phyloP scores from a whole-genome alignment of 805 yeast genomes.

The Starmerella sp. region DNA sequence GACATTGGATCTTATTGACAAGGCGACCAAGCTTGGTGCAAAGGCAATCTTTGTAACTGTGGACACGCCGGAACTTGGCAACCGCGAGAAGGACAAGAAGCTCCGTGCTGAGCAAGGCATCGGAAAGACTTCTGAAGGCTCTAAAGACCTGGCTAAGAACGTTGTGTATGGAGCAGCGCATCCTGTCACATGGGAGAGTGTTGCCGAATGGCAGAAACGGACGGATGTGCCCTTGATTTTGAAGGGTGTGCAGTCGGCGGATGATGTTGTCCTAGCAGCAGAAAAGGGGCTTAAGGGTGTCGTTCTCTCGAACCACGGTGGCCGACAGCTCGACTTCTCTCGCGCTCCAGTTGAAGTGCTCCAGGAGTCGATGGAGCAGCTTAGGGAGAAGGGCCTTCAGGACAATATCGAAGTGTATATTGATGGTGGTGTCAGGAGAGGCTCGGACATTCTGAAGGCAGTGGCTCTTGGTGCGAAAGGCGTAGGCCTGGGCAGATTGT shows the following conservation, averaged over 20 bases:
- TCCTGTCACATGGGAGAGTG: slow-evolving; percentile 30
- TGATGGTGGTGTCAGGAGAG: slow-evolving; percentile 72
- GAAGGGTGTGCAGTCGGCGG: slow-evolving; percentile 73
- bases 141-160: slow-evolving; percentile 83
- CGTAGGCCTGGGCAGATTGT: slow-evolving; percentile 64
- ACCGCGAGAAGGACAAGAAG: slow-evolving; percentile 72
- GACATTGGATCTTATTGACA: slow-evolving; percentile 42
- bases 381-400: slow-evolving; percentile 24
- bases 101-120: slow-evolving; percentile 1
- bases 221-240: slow-evolving; percentile 37
- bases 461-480: slow-evolving; percentile 67
- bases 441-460: slow-evolving; percentile 64
- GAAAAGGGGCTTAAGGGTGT: slow-evolving; percentile 66
- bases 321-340: slow-evolving; percentile 74
- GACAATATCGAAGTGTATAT: slow-evolving; percentile 50
- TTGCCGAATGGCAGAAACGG: slow-evolving; percentile 27
- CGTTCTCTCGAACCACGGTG: slow-evolving; percentile 80
- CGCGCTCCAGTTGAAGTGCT: slow-evolving; percentile 60
- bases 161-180: slow-evolving; percentile 29
- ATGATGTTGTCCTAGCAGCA: slow-evolving; percentile 63
- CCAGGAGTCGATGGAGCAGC: slow-evolving; percentile 51
- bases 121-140: slow-evolving; percentile 56
- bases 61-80: slow-evolving; percentile 83
- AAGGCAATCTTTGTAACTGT: slow-evolving; percentile 70
- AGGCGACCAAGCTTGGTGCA: slow-evolving; percentile 56